phyloP scores from a whole-genome alignment of 148 eudicot species.

The Hydrangea macrophylla region DNA sequence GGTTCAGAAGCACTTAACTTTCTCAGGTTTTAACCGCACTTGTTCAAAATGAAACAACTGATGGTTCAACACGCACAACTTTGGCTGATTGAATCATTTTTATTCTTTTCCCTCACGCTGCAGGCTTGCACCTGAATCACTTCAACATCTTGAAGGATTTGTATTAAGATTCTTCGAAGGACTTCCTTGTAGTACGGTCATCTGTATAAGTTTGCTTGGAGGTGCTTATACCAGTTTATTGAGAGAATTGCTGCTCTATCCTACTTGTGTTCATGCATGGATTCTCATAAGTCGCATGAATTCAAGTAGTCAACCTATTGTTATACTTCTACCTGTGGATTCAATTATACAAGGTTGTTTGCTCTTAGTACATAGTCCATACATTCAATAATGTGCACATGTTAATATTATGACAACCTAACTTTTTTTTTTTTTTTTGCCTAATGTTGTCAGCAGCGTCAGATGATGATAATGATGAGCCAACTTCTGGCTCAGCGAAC shows the following conservation, averaged over 20 bases:
- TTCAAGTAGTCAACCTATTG: slow-evolving; percentile 62
- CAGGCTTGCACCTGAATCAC: slow-evolving; percentile 62
- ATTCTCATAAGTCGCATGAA: slow-evolving; percentile 66
- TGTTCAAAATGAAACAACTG: slow-evolving; percentile 3
- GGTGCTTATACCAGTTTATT: slow-evolving; percentile 55
- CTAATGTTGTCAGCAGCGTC: slow-evolving; percentile 17
- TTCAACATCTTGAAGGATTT: slow-evolving; percentile 37
- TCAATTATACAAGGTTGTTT: slow-evolving; percentile 45
- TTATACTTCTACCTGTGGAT: slow-evolving; percentile 57
- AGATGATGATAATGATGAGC: slow-evolving; percentile 41
- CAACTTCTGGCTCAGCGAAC: slow-evolving; percentile 23
- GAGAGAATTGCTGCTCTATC: slow-evolving; percentile 39
- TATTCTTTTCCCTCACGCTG: slow-evolving; percentile 21
- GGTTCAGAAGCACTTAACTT: slow-evolving; percentile 19
- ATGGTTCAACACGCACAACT: slow-evolving; percentile 5
- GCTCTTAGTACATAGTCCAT: background rate
- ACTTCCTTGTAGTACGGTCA: slow-evolving; percentile 60
- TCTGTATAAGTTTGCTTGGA: slow-evolving; percentile 75
- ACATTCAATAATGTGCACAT: background rate
- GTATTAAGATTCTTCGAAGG: slow-evolving; percentile 48
- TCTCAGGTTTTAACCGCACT: slow-evolving; percentile 32
- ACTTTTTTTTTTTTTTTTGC: background rate
- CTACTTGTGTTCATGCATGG: slow-evolving; percentile 47
- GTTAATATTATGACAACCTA: background rate
- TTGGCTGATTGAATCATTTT: slow-evolving; percentile 7